Conservation (phyloP, 164 flowering plant genomes). For the grape (Vitis vinifera) region DNA sequence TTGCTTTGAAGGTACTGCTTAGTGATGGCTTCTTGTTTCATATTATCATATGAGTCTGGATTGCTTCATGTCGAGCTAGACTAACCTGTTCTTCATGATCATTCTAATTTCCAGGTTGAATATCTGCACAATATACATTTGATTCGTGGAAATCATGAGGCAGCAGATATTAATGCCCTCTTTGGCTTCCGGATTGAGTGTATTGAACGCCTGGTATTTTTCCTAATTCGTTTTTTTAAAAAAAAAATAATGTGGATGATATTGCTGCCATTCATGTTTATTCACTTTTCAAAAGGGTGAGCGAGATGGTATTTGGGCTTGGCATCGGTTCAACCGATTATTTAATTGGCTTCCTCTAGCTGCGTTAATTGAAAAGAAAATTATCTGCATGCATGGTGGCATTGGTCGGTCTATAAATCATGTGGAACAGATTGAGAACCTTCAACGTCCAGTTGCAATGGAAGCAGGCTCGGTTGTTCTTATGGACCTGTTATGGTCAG, state of each 20-base stretch:
- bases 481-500: slow-evolving; percentile 96
- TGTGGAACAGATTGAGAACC: slow-evolving; percentile 89
- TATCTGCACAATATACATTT: slow-evolving; percentile 86
- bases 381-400: slow-evolving; percentile 99
- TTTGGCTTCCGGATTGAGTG: slow-evolving; percentile 99
- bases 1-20: slow-evolving; percentile 81
- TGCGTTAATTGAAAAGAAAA: slow-evolving; percentile 96
- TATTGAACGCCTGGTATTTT: slow-evolving; percentile 95
- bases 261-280: too few relatives aligned
- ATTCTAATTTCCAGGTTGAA: slow-evolving; percentile 62
- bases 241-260: too few relatives aligned
- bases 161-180: slow-evolving; percentile 99
- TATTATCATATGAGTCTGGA: neutral
- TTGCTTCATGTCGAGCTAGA: slow-evolving; percentile 3
- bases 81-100: neutral
- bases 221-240: too few relatives aligned
- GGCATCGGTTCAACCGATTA: slow-evolving; percentile 94
- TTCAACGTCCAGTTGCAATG: slow-evolving; percentile 98
- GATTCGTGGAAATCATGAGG: slow-evolving; percentile 99
- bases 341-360: slow-evolving; percentile 99
- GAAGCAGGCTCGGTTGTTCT: slow-evolving; percentile 99
- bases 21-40: neutral
- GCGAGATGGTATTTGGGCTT: slow-evolving; percentile 97
- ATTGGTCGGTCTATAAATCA: slow-evolving; percentile 99
- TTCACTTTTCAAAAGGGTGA: slow-evolving; percentile 69